Evolutionary conservation across 2,329 filamentous ascomycete genomes (phyloP), one percentile per base, ranked within the genome.

Genomic region (Microdochium paspali): DNA sequence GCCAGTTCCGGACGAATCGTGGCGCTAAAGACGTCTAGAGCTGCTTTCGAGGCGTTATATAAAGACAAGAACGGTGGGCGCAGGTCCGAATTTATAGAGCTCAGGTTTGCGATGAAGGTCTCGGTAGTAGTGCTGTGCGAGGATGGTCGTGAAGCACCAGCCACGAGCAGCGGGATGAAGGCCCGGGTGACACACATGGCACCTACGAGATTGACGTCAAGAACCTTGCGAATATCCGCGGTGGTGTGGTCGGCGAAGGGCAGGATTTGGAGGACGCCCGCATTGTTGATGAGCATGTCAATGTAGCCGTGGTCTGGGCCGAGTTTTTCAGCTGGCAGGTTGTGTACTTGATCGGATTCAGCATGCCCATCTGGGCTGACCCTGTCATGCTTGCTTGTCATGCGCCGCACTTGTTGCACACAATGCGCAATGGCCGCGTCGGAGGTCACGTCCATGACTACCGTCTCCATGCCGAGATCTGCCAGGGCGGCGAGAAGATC

Each of bases 31-130:
- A 49, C 48, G 15, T 60, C 57, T 10, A 59, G 43, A 3, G 57
- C 57, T 1, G 58, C 58, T 42, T 60, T 60, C 0, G 57, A 58
- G n/a, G 58, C 57, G 47, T 57, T 58, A 44, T 58, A 60, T 28
- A 51, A 42, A 13, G 53, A 47, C 43, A 58, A 48, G 44, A 57
- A 56, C 10, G 51, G 48, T 2, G 52, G 52, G 1, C 48, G 54
- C n/a, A 56, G 31, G 35, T 52, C 49, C 12, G 46, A 31, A 45
- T 58, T 59, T 13, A 58, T 44, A 42, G 56, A 59, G 39, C 52
- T 44, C 21, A 58, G 35, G 39, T 57, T 59, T 15, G 48, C 58
- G 3, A 60, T 53, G 10, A 59, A 10, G 1, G 47, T 47, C 5
- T 50, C 44, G 15, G n/a, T n/a, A n/a, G n/a, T 20, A 7, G 35